Evolutionary conservation across 2,329 filamentous ascomycete genomes (phyloP).

Genomic region (Cladosporium cucumerinum): DNA sequence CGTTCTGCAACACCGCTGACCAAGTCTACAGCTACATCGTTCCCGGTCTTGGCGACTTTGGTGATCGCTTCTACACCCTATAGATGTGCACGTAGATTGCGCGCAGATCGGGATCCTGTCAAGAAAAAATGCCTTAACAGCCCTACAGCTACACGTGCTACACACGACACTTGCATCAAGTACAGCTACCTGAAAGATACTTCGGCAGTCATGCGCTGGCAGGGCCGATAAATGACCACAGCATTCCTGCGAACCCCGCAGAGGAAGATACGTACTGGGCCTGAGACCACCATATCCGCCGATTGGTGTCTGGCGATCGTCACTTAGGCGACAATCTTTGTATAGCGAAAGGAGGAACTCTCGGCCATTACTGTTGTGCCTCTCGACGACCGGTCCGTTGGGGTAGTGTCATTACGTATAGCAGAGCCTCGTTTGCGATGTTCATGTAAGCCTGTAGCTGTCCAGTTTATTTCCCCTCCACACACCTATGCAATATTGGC

Average conservation of each 20-base stretch:
- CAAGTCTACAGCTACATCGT: constrained; percentile 75
- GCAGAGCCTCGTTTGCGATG: background rate
- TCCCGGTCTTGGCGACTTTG: constrained; percentile 90
- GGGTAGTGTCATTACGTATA: background rate
- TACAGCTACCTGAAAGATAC: constrained; percentile 6
- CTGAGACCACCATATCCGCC: background rate
- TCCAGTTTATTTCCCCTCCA: background rate
- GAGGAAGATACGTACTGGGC: background rate
- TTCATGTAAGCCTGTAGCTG: background rate
- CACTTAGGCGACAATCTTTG: background rate
- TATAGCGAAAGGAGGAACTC: background rate
- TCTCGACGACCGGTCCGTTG: background rate
- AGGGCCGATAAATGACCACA: background rate
- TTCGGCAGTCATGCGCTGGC: constrained; percentile 3
- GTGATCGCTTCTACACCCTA: constrained; percentile 92
- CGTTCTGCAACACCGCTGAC: constrained; percentile 32
- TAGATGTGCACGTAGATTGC: constrained; percentile 37
- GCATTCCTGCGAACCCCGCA: constrained; percentile 7
- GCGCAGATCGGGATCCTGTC: background rate
- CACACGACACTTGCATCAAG: constrained; percentile 7
- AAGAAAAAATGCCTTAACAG: background rate
- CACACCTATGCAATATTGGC: background rate
- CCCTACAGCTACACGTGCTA: background rate
- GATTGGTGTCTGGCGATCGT: background rate
- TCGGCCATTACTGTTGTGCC: background rate